Evolutionary conservation across 768 basidiomycete genomes (phyloP), one percentile per base, ranked within the genome.

Genomic region (Boletus subparvulus): DNA sequence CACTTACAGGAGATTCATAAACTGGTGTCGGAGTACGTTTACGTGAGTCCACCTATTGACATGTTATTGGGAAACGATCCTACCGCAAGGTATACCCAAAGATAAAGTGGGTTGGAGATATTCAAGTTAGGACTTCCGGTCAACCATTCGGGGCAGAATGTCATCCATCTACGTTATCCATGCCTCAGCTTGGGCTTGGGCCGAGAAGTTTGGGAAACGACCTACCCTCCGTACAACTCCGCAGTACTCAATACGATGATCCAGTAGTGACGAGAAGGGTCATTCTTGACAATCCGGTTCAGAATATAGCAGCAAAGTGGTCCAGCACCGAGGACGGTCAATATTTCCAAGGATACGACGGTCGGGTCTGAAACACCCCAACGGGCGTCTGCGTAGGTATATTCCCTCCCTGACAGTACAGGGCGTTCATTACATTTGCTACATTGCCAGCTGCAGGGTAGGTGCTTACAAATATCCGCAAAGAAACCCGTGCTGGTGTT

Each of bases 61-160:
- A 44, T n/a, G 1, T 35, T 0, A 19, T 21, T 16, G 45, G 30
- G 9, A 54, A 56, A 16, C 17, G 21, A n/a, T 79, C 87, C 63
- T 66, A 92, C 90, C 56, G 86, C 66, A 41, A 92, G 84, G 73
- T 92, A 91, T 11, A 92, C 84, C 89, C 89, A 93, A 50, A 91
- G 77, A 65, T 85, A 81, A 37, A 92, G 72, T 28, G 77, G 73
- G 62, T 90, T 89, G 9, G 86, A 87, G 0, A 83, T 89, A 64
- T 88, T 79, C 51, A 93, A 72, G 68, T 80, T 88, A 1, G 85
- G 83, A 64, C 83, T 88, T 19, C 88, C 89, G 1, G 81, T 85
- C 47, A 93, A 74, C 90, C 90, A 92, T 72, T 92, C 91, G 1
- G 91, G 91, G 65, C 85, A 86, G 73, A 93, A 93, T 3, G 90